These are phyloP conservation scores for Arachis hypogaea DNA, from an alignment of 306 rosid genomes.

Conservation along the genomic window DNA sequence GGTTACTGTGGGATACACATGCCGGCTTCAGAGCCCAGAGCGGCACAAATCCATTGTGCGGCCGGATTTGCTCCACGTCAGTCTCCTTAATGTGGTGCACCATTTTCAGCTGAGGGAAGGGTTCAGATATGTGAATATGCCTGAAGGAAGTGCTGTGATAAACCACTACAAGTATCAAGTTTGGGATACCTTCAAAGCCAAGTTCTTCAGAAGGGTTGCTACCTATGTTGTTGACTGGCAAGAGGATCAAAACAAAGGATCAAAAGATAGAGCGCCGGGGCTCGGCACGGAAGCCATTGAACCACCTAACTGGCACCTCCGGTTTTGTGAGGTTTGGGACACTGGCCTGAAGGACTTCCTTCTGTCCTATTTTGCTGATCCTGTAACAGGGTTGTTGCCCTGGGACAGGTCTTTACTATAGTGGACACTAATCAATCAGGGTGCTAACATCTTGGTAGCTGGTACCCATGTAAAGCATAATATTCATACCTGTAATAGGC, in stretches of 20 bases:
- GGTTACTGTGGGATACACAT: constrained; percentile 81
- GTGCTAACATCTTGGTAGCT: constrained; percentile 51
- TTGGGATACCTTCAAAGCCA: constrained; percentile 83
- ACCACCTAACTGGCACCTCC: constrained; percentile 76
- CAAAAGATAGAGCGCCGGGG: constrained; percentile 97
- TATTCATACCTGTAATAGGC: constrained; percentile 43
- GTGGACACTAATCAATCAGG: constrained; percentile 35
- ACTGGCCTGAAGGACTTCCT: constrained; percentile 79
- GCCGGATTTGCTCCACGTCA: constrained; percentile 64
- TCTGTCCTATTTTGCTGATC: constrained; percentile 63
- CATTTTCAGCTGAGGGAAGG: constrained; percentile 80
- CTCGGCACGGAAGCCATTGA: constrained; percentile 88
- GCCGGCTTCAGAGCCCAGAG: constrained; percentile 71
- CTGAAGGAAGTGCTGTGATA: constrained; percentile 56
- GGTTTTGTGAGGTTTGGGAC: constrained; percentile 94
- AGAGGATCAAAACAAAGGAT: constrained; percentile 83
- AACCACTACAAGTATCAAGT: constrained; percentile 98
- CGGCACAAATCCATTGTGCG: constrained; percentile 90
- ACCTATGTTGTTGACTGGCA: constrained; percentile 97
- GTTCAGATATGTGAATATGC: constrained; percentile 47
- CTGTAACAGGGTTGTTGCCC: constrained; percentile 72
- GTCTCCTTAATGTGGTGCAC: constrained; percentile 87
- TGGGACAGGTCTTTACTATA: constrained; percentile 65
- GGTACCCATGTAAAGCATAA: constrained; percentile 54
- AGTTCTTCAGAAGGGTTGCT: constrained; percentile 91